Percentiles rank a stretch among this genome's conserved stretches.
phyloP scores from a whole-genome alignment of 78 protist genomes.

The Dictyostelium intermedium region DNA sequence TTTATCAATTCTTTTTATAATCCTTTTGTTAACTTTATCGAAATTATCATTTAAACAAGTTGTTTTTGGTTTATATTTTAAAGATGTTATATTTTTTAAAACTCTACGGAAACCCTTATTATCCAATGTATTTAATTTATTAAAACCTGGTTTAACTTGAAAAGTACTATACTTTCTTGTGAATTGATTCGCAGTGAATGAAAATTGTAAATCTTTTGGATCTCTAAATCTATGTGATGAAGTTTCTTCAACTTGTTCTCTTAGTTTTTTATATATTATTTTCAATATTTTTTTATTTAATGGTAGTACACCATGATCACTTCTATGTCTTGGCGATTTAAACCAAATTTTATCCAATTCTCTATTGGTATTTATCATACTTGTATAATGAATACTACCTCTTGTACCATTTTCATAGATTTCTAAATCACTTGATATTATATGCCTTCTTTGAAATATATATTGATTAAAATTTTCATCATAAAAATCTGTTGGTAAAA shows the following conservation, averaged over 20 bases:
- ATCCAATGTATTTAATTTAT: neutral
- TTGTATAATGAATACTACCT: neutral
- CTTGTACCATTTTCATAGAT: neutral
- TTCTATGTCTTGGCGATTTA: neutral
- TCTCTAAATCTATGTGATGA: conserved; percentile 11
- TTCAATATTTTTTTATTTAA: conserved; percentile 13
- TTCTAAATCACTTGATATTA: neutral
- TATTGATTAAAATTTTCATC: conserved; percentile 30
- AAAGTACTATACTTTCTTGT: neutral
- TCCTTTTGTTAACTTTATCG: neutral
- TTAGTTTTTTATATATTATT: neutral
- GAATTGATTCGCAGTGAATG: conserved; percentile 29
- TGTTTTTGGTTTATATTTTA: conserved; percentile 13
- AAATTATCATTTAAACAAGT: conserved; percentile 60
- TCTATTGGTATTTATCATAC: neutral
- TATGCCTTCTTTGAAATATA: neutral
- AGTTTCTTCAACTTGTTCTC: neutral
- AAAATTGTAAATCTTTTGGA: conserved; percentile 12
- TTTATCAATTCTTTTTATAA: neutral
- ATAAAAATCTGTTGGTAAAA: conserved; percentile 14
- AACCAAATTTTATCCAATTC: neutral
- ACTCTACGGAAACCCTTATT: neutral
- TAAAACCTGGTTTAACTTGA: neutral
- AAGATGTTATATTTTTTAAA: neutral
- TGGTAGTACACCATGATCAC: conserved; percentile 55